Conservation (phyloP, 192 early-diverging fungal species). For the Umbelopsis ramanniana region DNA sequence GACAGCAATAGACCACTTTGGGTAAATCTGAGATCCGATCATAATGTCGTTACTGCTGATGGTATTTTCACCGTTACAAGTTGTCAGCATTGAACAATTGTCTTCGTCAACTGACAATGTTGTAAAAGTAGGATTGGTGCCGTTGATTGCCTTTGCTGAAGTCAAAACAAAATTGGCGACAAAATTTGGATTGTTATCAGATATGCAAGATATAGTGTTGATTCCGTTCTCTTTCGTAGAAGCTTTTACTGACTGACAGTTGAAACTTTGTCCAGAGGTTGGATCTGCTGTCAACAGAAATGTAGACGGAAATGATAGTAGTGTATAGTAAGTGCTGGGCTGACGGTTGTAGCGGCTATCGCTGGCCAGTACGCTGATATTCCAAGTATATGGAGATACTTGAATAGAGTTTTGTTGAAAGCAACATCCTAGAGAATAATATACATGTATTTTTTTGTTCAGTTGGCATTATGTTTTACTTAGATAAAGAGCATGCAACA, state of each 20-base stretch:
- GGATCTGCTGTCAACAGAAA: not conserved
- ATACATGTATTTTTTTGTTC: not conserved
- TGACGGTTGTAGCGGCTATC: not conserved
- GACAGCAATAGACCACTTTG: slow-evolving; percentile 8
- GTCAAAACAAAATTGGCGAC: slow-evolving; percentile 3
- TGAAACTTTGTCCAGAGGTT: not conserved
- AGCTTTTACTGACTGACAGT: not conserved
- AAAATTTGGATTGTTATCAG: not conserved
- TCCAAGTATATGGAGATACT: not conserved
- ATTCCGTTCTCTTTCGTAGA: not conserved
- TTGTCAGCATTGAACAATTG: not conserved
- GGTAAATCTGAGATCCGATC: slow-evolving; percentile 14
- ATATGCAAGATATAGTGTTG: not conserved
- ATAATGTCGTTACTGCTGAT: not conserved
- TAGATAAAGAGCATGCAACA: too few relatives aligned
- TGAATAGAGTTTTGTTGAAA: not conserved
- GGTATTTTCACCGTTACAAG: not conserved
- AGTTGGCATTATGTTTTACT: not conserved
- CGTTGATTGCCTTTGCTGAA: not conserved
- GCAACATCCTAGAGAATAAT: not conserved
- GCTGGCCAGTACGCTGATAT: not conserved
- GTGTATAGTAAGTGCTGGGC: not conserved
- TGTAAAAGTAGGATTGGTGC: not conserved
- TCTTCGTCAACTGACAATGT: not conserved
- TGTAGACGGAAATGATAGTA: not conserved